These are phyloP conservation scores for Ampelocalamus luodianensis DNA, from an alignment of 176 grass and related monocot genomes.

Conservation along the genomic window DNA sequence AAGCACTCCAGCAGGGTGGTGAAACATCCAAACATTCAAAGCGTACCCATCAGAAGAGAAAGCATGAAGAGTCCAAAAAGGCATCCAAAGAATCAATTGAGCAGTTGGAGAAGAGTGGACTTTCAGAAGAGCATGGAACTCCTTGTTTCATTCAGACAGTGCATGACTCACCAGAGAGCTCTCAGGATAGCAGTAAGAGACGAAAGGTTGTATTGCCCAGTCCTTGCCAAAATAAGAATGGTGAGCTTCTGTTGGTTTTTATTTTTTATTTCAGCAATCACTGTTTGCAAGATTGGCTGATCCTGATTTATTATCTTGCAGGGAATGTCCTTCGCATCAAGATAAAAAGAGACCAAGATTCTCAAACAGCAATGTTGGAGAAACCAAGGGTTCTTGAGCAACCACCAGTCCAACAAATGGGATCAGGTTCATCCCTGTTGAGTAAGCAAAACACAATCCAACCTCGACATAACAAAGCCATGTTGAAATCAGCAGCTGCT, in stretches of 20 bases:
- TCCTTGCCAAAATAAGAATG: conserved; percentile 53
- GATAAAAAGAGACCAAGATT: conserved; percentile 38
- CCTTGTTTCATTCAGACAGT: conserved; percentile 41
- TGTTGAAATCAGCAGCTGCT: neutral
- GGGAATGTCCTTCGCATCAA: conserved; percentile 48
- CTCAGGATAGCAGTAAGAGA: conserved; percentile 79
- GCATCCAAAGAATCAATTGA: conserved; percentile 40
- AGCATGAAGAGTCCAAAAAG: conserved; percentile 40
- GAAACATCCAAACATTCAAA: conserved; percentile 59
- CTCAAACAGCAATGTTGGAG: conserved; percentile 1
- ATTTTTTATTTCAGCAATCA: neutral
- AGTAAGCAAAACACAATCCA: conserved; percentile 34
- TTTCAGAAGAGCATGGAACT: conserved; percentile 69
- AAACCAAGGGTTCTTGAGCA: conserved; percentile 25
- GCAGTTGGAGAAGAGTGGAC: conserved; percentile 62
- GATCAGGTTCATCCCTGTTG: conserved; percentile 3
- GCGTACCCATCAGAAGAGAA: conserved; percentile 61
- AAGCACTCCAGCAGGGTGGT: conserved; percentile 38
- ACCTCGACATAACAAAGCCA: neutral
- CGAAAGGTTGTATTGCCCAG: conserved; percentile 47
- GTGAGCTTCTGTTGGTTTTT: neutral
- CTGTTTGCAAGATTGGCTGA: neutral
- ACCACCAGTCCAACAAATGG: conserved; percentile 5
- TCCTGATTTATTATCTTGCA: conserved; percentile 12
- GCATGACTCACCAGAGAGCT: conserved; percentile 60